Evolutionary conservation across 2,329 filamentous ascomycete species (phyloP), one percentile per base, ranked within the genome.

Genomic region (Talaromyces sp.): DNA sequence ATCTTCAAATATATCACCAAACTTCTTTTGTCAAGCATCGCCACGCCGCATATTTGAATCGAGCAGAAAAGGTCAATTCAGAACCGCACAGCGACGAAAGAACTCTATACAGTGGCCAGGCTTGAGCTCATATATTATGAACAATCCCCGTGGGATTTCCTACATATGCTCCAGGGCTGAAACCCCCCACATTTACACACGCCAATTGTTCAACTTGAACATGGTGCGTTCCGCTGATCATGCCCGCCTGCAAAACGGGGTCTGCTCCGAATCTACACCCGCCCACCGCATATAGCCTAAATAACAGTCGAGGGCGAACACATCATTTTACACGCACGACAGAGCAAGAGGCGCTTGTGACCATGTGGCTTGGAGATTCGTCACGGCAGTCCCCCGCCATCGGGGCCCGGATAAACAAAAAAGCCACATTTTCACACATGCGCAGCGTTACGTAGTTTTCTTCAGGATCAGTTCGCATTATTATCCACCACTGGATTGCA

Each of bases 191-290:
- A n/a, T 27, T 27, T 27, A 27, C 24, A 27, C 9, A 9, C 4
- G 24, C 24, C 4, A 27, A 27, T 27, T 27, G 9, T 27, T 27
- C 24, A 9, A 27, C 24, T 27, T 27, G 5, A 9, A 27, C 24
- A 9, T 27, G 4, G 4, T 27, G 9, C 9, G 9, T 27, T 9
- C 24, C 14, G 56, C 49, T 48, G 55, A 58, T 60, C 57, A 56
- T 59, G 36, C 8, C 56, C 47, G 17, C 24, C 48, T 55, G 13
- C 8, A 55, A 48, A 57, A 47, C 56, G 58, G 58, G 24, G 7
- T 4, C 3, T 2, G 16, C 49, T 51, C 58, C 58, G 58, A 13
- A 20, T 30, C 22, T n/a, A 27, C 11, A 27, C 9, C n/a, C 41
- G 24, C 24, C 3, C 13, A 30, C 1, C 3, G 41, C 10, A 32